Percentiles rank a stretch among this genome's conserved stretches.
Evolutionary conservation across 371 early-diverging fungal species (phyloP).

Genomic region (Zychaea mexicana): DNA sequence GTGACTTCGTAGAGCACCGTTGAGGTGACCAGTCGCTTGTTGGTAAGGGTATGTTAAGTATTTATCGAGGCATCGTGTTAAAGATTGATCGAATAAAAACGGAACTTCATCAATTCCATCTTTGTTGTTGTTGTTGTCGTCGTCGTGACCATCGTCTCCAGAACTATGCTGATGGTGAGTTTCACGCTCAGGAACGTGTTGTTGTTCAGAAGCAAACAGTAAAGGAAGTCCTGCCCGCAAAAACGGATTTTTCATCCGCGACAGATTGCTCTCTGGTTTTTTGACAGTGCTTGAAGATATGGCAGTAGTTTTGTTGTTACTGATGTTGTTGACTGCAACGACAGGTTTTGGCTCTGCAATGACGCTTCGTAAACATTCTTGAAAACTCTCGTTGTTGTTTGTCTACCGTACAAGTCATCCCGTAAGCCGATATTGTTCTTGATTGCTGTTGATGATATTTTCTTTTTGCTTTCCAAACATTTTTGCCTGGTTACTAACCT

Average conservation of each 20-base stretch:
- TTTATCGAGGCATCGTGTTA: conserved; percentile 1
- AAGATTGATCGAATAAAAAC: conserved; percentile 11
- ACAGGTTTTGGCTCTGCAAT: background rate
- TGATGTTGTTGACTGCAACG: background rate
- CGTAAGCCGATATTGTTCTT: no score
- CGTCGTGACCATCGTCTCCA: no score
- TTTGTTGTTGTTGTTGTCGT: no score
- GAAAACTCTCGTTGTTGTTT: background rate
- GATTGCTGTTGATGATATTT: no score
- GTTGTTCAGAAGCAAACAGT: background rate
- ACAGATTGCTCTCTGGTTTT: background rate
- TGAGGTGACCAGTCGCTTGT: conserved; percentile 4
- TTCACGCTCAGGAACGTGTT: background rate
- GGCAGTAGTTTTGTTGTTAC: background rate
- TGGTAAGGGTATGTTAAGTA: conserved; percentile 8
- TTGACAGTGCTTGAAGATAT: background rate
- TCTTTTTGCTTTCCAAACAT: background rate
- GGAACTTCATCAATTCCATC: background rate
- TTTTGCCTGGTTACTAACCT: conserved; percentile 5
- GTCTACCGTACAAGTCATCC: background rate
- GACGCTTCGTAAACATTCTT: background rate
- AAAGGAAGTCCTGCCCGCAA: conserved; percentile 9
- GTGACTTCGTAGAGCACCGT: conserved; percentile 2
- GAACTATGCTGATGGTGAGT: no score
- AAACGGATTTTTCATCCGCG: no score